Conservation (phyloP, 768 basidiomycete genomes). For the Lactifluus volemus region DNA sequence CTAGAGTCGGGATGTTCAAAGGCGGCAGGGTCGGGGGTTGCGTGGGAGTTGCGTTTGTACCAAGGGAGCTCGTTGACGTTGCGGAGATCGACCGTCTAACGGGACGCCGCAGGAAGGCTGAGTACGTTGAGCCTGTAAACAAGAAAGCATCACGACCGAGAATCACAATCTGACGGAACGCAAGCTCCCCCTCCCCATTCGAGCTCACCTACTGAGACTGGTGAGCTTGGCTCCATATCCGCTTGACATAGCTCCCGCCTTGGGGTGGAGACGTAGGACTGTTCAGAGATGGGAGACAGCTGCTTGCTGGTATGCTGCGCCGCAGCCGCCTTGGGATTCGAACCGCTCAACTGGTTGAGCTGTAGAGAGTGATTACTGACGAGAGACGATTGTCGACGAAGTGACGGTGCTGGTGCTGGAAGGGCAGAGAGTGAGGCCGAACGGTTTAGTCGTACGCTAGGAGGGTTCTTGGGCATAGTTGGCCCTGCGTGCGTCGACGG, state of each 20-base stretch:
- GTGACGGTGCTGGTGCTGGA: slow-evolving; percentile 21
- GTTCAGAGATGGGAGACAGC: slow-evolving; percentile 60
- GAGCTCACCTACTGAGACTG: slow-evolving; percentile 20
- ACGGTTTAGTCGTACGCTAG: slow-evolving; percentile 13
- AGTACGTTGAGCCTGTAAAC: slow-evolving; percentile 26
- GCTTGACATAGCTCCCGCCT: slow-evolving; percentile 26
- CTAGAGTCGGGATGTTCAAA: slow-evolving; percentile 24
- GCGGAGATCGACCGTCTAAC: slow-evolving; percentile 59
- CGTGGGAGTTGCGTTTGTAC: slow-evolving; percentile 41
- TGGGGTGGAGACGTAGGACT: slow-evolving; percentile 51
- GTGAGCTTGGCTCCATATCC: slow-evolving; percentile 20
- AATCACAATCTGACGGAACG: background rate
- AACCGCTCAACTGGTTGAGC: slow-evolving; percentile 23
- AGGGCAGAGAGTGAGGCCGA: slow-evolving; percentile 17
- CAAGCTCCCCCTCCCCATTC: slow-evolving; percentile 25
- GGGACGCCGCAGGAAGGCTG: slow-evolving; percentile 53
- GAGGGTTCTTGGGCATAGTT: slow-evolving; percentile 9
- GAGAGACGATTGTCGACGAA: slow-evolving; percentile 21
- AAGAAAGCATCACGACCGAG: background rate
- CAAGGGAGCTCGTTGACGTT: slow-evolving; percentile 33
- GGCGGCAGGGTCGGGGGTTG: slow-evolving; percentile 48
- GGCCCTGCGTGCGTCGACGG: background rate
- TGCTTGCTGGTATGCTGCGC: slow-evolving; percentile 28
- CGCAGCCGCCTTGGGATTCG: slow-evolving; percentile 8
- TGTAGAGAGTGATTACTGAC: slow-evolving; percentile 38